Percentiles rank a stretch among this genome's conserved stretches.
Conservation (phyloP, 768 basidiomycete genomes). For the Pholiota microspora region DNA sequence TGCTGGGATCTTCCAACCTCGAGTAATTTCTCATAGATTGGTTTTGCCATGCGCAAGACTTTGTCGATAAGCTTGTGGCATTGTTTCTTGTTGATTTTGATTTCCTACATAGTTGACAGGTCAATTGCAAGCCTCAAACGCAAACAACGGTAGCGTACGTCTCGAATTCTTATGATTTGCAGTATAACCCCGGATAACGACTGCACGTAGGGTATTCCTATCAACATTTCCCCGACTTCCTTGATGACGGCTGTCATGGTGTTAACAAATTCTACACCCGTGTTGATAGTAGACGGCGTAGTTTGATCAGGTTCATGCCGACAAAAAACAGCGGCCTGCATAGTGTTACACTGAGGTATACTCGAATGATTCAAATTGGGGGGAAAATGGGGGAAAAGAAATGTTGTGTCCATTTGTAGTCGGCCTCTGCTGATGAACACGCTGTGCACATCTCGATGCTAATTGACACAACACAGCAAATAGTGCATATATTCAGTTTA, state of each 20-base stretch:
- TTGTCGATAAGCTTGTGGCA: conserved; percentile 1
- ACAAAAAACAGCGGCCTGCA: no score
- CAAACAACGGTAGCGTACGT: background rate
- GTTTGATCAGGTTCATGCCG: no score
- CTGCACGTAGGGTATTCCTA: background rate
- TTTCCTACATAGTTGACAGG: background rate
- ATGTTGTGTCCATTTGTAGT: no score
- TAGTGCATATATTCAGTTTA: no score
- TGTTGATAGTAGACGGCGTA: no score
- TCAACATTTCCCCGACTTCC: background rate
- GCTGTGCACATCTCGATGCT: no score
- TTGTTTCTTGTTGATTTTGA: background rate
- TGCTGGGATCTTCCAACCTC: background rate
- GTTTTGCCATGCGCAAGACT: background rate
- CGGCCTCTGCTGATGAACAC: no score
- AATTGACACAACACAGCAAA: no score
- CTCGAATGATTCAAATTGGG: no score
- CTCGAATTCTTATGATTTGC: background rate
- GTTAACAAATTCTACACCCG: background rate
- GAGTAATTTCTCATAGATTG: background rate
- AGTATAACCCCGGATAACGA: background rate
- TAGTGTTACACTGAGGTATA: no score
- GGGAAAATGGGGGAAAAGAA: no score
- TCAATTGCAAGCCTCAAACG: background rate
- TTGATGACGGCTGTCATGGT: background rate